Evolutionary conservation across 805 yeast species (phyloP).

Genomic region (Ogataea trehaloabstinens): DNA sequence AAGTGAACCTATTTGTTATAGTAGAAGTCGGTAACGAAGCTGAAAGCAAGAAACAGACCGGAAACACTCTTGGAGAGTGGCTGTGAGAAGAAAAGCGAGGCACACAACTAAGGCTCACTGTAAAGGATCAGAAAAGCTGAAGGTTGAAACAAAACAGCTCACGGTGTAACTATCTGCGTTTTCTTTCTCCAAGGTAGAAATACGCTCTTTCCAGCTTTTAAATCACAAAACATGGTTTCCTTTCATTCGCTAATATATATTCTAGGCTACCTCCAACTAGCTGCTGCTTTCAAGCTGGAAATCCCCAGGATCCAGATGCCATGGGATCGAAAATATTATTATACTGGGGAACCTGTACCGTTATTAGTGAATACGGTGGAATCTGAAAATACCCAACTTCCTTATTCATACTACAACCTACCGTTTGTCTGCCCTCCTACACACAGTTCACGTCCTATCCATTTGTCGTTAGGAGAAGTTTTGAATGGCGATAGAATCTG

Average conservation of each 20-base stretch:
- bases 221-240: not conserved
- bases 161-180: too few species aligned
- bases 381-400: slow-evolving; percentile 73
- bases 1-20: too few species aligned
- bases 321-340: slow-evolving; percentile 39
- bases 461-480: slow-evolving; percentile 72
- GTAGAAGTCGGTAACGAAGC: too few species aligned
- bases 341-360: slow-evolving; percentile 59
- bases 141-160: too few species aligned
- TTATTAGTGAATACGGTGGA: slow-evolving; percentile 74
- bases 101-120: too few species aligned
- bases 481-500: slow-evolving; percentile 78
- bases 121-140: too few species aligned
- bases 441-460: slow-evolving; percentile 52
- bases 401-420: slow-evolving; percentile 72
- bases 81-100: too few species aligned
- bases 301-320: slow-evolving; percentile 18
- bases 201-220: too few species aligned
- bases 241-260: not conserved
- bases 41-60: too few species aligned
- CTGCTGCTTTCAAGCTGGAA: slow-evolving; percentile 9
- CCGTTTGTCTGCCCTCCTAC: slow-evolving; percentile 79
- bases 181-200: too few species aligned
- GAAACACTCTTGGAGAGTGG: too few species aligned
- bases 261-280: not conserved